Percentiles rank a stretch among this genome's conserved stretches.
Conservation (phyloP, 768 basidiomycete genomes). For the Mycena filopes region DNA sequence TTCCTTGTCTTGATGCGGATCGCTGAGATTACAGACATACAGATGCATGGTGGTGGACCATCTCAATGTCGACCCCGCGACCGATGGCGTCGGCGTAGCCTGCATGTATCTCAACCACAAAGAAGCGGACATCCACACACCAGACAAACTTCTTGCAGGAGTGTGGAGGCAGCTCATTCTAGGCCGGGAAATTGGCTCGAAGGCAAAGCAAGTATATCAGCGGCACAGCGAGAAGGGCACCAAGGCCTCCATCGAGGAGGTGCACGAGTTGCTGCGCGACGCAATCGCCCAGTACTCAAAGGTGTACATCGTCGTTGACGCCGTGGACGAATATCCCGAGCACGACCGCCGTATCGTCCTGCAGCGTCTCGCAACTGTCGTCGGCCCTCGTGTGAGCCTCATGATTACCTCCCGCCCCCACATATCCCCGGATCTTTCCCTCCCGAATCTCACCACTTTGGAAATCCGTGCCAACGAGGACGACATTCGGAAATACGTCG, state of each 20-base stretch:
- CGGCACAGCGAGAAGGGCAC: background rate
- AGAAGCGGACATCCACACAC: background rate
- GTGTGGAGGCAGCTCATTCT: conserved; percentile 11
- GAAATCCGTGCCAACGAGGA: conserved; percentile 2
- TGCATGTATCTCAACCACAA: conserved; percentile 5
- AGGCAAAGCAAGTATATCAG: background rate
- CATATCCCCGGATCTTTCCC: background rate
- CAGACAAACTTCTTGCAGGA: background rate
- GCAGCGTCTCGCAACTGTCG: background rate
- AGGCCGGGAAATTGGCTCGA: background rate
- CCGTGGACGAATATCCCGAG: conserved; percentile 6
- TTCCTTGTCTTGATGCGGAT: background rate
- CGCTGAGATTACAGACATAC: background rate
- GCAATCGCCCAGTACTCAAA: background rate
- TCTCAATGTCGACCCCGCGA: background rate
- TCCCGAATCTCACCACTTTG: background rate
- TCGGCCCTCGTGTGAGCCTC: background rate
- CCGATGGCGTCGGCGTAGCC: background rate
- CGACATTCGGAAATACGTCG: background rate
- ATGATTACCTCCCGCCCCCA: background rate
- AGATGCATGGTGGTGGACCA: background rate
- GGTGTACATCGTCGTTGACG: conserved; percentile 4
- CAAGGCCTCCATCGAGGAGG: background rate
- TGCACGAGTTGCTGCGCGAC: background rate
- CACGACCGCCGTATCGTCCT: background rate